These are phyloP conservation scores for Diutina ranongensis DNA, from an alignment of 1,139 yeast species.

Conservation along the genomic window DNA sequence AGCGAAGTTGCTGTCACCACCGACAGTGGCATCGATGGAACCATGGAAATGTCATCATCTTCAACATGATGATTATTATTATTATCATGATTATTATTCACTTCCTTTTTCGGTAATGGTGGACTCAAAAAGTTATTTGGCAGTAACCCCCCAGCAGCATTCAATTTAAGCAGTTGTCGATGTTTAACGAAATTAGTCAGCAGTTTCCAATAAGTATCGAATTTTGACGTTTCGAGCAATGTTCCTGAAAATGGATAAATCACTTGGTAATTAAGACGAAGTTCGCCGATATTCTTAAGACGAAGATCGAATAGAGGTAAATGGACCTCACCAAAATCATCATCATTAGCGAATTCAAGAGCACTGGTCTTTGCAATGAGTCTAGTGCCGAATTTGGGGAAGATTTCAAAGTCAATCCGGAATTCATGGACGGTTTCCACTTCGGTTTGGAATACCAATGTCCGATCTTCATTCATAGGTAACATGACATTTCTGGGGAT, in stretches of 20 bases:
- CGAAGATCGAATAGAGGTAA: constrained; percentile 78
- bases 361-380: constrained; percentile 84
- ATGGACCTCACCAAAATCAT: constrained; percentile 35
- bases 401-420: constrained; percentile 78
- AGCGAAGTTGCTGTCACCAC: constrained; percentile 89
- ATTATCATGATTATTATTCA: no score
- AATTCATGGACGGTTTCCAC: constrained; percentile 54
- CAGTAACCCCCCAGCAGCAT: constrained; percentile 31
- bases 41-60: not conserved
- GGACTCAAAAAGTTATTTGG: constrained; percentile 32
- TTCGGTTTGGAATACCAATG: constrained; percentile 69
- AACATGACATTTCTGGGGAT: constrained; percentile 78
- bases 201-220: constrained; percentile 95
- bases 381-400: constrained; percentile 90
- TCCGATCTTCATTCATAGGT: constrained; percentile 54
- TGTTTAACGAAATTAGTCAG: constrained; percentile 39
- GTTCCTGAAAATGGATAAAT: constrained; percentile 84
- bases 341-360: constrained; percentile 39
- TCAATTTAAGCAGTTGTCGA: constrained; percentile 19
- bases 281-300: constrained; percentile 71
- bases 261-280: constrained; percentile 68
- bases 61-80: no score
- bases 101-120: constrained; percentile 9
- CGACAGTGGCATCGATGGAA: constrained; percentile 18
- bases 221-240: constrained; percentile 81